Evolutionary conservation across 345 rosid genomes (phyloP), one percentile per base, ranked within the genome.

Genomic region (Mangifera indica): DNA sequence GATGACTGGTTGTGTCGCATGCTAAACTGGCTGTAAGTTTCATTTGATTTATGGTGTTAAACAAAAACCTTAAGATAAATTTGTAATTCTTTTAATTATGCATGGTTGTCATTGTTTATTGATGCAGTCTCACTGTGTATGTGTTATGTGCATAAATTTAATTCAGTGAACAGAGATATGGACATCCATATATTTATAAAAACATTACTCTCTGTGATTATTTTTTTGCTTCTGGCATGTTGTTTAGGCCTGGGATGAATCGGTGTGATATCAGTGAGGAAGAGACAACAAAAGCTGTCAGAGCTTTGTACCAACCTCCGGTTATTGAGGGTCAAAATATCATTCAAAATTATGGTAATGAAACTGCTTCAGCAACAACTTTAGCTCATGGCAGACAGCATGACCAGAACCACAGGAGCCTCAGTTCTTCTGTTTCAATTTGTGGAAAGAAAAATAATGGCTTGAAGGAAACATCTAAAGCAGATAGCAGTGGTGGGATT

Each of bases 1-100:
- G 84, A 86, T 1, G 83, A 82, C 83, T 92, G 97, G 96, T 53
- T 79, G 52, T 92, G 93, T 80, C 81, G 86, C 83, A 89, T 92
- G 97, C 84, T 82, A 63, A 77, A 80, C 26, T 90, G 97, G 96
- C 88, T 90, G 93, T 92, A 87, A 92, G 97, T 88, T 74, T 74
- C 56, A 65, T 20, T 63, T 7, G 26, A 42, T 69, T 55, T 34
- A 53, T 21, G 10, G 12, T 53, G 18, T 54, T 53, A 52, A 12
- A 29, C 25, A 53, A 65, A 53, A 65, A 60, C 2, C 29, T n/a
- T 20, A 4, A 53, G 15, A 15, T 7, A 10, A 54, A 5, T 20
- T 56, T 42, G 3, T 26, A 26, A 11, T 10, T 48, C 44, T 66
- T 48, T 51, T 18, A 10, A 7, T 49, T 69, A 12, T 46, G 12